Evolutionary conservation across 2,329 filamentous ascomycete species (phyloP).

Genomic region (Teratosphaeria gauchensis): DNA sequence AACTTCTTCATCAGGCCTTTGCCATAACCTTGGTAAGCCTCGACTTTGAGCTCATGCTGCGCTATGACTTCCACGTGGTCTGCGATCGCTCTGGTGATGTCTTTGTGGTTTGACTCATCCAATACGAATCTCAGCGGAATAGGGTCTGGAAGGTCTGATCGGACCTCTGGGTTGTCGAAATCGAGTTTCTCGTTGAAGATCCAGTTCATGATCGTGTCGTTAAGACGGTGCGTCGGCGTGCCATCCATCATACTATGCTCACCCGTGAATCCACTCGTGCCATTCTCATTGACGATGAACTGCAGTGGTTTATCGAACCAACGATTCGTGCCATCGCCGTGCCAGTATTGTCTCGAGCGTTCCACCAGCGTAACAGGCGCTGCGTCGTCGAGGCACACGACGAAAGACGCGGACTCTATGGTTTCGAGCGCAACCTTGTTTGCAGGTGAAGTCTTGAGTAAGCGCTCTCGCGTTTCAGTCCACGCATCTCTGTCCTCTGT

Average conservation of each 20-base stretch:
- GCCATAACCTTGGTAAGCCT: conserved; percentile 94
- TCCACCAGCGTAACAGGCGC: conserved; percentile 88
- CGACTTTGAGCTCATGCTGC: conserved; percentile 82
- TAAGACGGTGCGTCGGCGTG: conserved; percentile 91
- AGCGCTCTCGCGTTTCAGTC: conserved; percentile 66
- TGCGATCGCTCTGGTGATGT: conserved; percentile 66
- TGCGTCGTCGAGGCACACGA: conserved; percentile 89
- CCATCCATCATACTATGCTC: conserved; percentile 99
- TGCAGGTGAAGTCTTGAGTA: conserved; percentile 65
- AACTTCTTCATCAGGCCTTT: conserved; percentile 99
- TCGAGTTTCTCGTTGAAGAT: conserved; percentile 95
- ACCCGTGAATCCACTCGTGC: conserved; percentile 92
- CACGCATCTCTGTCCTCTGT: conserved; percentile 89
- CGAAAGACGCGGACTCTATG: conserved; percentile 81
- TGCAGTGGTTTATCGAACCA: conserved; percentile 98
- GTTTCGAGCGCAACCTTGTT: conserved; percentile 70
- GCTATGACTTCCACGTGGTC: conserved; percentile 77
- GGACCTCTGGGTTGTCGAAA: conserved; percentile 65
- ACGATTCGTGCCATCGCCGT: conserved; percentile 88
- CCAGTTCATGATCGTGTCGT: conserved; percentile 84
- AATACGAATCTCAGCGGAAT: conserved; percentile 68
- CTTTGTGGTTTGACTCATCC: conserved; percentile 60
- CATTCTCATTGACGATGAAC: conserved; percentile 97
- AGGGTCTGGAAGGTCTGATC: conserved; percentile 77
- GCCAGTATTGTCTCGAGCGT: conserved; percentile 94